These are phyloP conservation scores for Cyberlindnera meyerae DNA, from an alignment of 805 yeast species.

Conservation along the genomic window DNA sequence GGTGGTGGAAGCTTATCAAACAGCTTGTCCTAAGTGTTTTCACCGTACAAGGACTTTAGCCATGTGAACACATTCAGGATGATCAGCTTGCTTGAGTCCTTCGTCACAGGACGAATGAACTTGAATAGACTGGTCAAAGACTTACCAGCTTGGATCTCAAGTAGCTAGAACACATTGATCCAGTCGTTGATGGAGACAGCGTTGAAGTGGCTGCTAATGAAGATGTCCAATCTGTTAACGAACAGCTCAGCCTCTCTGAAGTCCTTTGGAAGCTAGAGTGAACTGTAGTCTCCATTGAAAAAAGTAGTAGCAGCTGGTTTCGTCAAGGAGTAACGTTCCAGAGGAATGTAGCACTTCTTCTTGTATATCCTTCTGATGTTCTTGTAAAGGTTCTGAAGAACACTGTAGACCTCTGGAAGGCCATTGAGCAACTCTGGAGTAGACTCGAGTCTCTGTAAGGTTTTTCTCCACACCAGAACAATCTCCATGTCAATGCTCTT, in stretches of 20 bases:
- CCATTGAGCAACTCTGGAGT: constrained; percentile 21
- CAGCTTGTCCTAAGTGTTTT: constrained; percentile 37
- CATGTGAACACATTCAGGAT: constrained; percentile 69
- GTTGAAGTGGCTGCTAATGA: constrained; percentile 52
- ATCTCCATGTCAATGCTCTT: constrained; percentile 67
- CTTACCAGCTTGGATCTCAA: constrained; percentile 65
- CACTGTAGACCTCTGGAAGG: constrained; percentile 26
- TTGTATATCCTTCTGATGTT: constrained; percentile 65
- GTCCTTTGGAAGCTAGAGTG: constrained; percentile 29
- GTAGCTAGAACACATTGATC: constrained; percentile 66
- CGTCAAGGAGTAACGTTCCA: constrained; percentile 20
- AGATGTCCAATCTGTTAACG: constrained; percentile 56
- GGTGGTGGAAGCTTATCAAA: constrained; percentile 60
- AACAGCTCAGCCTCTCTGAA: constrained; percentile 52
- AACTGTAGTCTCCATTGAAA: constrained; percentile 4
- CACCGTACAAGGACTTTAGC: constrained; percentile 52
- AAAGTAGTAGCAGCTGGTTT: constrained; percentile 3
- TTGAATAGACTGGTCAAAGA: constrained; percentile 53
- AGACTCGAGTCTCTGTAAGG: constrained; percentile 23
- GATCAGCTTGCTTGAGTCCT: constrained; percentile 46
- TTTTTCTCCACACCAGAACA: constrained; percentile 42
- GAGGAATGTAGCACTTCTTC: constrained; percentile 64
- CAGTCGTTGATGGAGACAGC: constrained; percentile 67
- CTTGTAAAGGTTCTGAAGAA: constrained; percentile 45
- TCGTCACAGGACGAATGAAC: constrained; percentile 33